These are phyloP conservation scores for Pseudogymnoascus sp. DNA, from an alignment of 2,329 filamentous ascomycete species.

Conservation along the genomic window DNA sequence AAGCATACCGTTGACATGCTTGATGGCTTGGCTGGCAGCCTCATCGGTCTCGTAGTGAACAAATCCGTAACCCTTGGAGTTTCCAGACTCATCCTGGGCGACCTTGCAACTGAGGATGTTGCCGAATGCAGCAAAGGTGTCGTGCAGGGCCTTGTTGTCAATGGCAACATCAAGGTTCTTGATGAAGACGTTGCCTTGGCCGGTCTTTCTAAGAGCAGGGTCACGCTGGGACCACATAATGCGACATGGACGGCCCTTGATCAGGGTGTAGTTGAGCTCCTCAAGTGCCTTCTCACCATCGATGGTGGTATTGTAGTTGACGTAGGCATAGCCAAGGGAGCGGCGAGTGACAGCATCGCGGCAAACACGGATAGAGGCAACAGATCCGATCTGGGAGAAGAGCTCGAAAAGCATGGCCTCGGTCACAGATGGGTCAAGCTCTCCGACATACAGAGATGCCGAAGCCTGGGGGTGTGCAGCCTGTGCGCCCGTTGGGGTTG, in stretches of 20 bases:
- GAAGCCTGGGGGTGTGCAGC: conserved; percentile 79
- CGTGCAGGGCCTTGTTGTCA: conserved; percentile 99
- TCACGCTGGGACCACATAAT: conserved; percentile 99
- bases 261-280: conserved; percentile 98
- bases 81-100: conserved; percentile 90
- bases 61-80: conserved; percentile 98
- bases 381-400: conserved; percentile 97
- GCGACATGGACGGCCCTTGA: conserved; percentile 97
- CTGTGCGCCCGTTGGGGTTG: conserved; percentile 61
- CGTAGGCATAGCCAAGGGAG: conserved; percentile 97
- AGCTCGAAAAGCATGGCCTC: conserved; percentile 99
- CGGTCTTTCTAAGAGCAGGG: conserved; percentile 96
- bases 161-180: conserved; percentile 99
- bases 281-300: conserved; percentile 98
- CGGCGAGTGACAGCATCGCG: conserved; percentile 97
- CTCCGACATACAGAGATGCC: conserved; percentile 96
- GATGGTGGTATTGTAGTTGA: conserved; percentile 97
- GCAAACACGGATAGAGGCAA: conserved; percentile 98
- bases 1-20: conserved; percentile 99
- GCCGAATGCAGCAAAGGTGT: conserved; percentile 97
- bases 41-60: conserved; percentile 99
- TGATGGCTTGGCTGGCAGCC: conserved; percentile 93
- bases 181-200: conserved; percentile 99
- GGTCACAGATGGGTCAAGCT: conserved; percentile 94
- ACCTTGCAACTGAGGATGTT: conserved; percentile 99